Evolutionary conservation across 2,329 filamentous ascomycete species (phyloP), one percentile per base, ranked within the genome.

Genomic region (Aspergillus unguis): DNA sequence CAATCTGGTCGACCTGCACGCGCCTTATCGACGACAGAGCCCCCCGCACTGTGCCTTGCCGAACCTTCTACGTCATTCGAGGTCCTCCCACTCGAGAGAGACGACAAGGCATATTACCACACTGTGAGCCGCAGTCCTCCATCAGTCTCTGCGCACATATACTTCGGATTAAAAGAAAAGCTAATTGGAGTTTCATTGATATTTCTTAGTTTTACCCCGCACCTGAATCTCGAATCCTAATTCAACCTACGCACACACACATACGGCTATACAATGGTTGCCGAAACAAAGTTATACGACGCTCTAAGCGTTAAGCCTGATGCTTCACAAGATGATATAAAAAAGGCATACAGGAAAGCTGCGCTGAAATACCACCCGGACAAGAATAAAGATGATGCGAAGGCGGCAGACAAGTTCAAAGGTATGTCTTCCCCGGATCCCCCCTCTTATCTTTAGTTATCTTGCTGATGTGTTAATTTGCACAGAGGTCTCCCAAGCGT

Each of bases 241-340:
- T 33, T 44, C 42, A 29, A 44, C 17, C 17, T 17, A 17, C 17
- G 6, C 5, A 40, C 31, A 10, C 25, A 37, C 43, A 38, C 11
- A 38, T 3, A 38, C 33, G n/a, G 53, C 40, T 45, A 32, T 73
- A 83, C 63, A 62, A 96, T 97, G 92, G 90, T 95, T 63, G 88
- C 90, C 65, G 92, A 97, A 79, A 94, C 88, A 48, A 96, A 95
- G 75, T 86, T 97, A 58, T 99, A 99, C 80, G 90, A 97, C 73
- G 81, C 84, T 58, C 80, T 99, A 65, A 79, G 81, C 69, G 78
- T 96, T 74, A 87, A 89, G 71, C 83, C 92, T 35, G 83, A 85
- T 55, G 90, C 92, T 26, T 81, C 85, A 26, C 90, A 95, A 74
- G 92, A 96, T 68, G 92, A 97, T 60, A 95, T 99, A 71, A 97